Evolutionary conservation across 108 stramenopile species (phyloP).

Genomic region (Nitzschia palea): DNA sequence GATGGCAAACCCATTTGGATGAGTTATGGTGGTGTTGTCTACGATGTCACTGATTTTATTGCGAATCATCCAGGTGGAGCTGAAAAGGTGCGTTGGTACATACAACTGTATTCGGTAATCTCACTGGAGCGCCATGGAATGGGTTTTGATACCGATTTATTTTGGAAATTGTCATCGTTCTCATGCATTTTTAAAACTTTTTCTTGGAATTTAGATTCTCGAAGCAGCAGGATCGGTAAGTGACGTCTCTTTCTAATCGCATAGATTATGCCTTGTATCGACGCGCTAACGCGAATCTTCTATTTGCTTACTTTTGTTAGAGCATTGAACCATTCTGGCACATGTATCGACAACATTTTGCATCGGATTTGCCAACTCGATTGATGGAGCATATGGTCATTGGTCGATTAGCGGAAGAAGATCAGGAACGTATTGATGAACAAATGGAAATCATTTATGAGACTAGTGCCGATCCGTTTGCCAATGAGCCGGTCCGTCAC

Average conservation of each 20-base stretch:
- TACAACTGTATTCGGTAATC: too few relatives aligned
- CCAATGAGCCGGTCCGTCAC: constrained; percentile 66
- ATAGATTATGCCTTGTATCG: too few relatives aligned
- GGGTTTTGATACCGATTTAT: too few relatives aligned
- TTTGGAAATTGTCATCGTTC: too few relatives aligned
- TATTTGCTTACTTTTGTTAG: constrained; percentile 8
- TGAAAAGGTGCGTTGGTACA: constrained; percentile 91
- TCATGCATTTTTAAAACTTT: too few relatives aligned
- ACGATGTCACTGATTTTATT: constrained; percentile 96
- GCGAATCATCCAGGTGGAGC: constrained; percentile 86
- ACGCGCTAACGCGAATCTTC: too few relatives aligned
- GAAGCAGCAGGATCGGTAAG: constrained; percentile 26
- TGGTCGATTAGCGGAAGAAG: constrained; percentile 58
- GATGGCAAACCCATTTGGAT: constrained; percentile 86
- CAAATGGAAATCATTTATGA: constrained; percentile 64
- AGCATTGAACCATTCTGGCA: constrained; percentile 67
- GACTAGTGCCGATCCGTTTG: constrained; percentile 67
- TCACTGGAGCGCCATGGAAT: too few relatives aligned
- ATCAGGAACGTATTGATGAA: constrained; percentile 77
- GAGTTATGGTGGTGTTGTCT: constrained; percentile 87
- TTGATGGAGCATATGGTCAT: constrained; percentile 82
- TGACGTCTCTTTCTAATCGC: too few relatives aligned
- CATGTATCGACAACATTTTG: constrained; percentile 84
- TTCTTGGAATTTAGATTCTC: constrained; percentile 7
- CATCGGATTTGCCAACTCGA: constrained; percentile 73